phyloP scores from a whole-genome alignment of 2,329 filamentous ascomycete genomes.

The Neofusicoccum kwambonambiense region DNA sequence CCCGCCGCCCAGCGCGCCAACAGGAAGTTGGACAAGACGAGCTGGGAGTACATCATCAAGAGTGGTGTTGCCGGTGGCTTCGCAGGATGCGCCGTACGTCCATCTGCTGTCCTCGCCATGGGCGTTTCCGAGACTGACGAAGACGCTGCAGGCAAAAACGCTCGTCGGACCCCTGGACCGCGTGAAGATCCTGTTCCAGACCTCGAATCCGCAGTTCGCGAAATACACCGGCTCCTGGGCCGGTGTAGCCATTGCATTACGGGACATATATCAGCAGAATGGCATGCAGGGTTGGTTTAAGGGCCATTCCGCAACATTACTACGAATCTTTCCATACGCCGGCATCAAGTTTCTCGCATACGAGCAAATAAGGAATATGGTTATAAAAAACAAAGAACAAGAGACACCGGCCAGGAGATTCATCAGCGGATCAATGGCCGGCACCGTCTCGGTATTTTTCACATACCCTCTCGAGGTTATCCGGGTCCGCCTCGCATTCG shows the following conservation, averaged over 20 bases:
- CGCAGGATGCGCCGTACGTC: constrained; percentile 83
- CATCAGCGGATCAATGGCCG: constrained; percentile 70
- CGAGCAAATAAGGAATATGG: constrained; percentile 80
- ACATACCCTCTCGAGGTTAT: constrained; percentile 95
- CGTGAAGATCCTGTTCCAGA: constrained; percentile 98
- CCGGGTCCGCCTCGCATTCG: constrained; percentile 87
- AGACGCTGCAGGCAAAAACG: constrained; percentile 73
- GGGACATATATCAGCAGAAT: constrained; percentile 75
- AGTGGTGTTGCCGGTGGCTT: constrained; percentile 85
- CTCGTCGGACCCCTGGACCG: constrained; percentile 92
- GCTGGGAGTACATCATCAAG: constrained; percentile 77
- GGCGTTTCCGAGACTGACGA: background rate
- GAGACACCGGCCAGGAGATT: constrained; percentile 80
- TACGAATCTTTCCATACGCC: constrained; percentile 95
- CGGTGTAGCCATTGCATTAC: constrained; percentile 78
- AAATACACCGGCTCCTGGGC: constrained; percentile 91
- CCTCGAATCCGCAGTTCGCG: constrained; percentile 87
- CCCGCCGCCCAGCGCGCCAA: constrained; percentile 29
- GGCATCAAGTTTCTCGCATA: constrained; percentile 98
- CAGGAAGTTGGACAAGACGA: constrained; percentile 63
- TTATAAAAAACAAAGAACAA: constrained; percentile 70
- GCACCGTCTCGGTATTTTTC: constrained; percentile 89
- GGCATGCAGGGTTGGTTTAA: constrained; percentile 79
- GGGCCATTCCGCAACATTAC: constrained; percentile 88
- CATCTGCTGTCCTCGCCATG: background rate